Evolutionary conservation across 129 eudicot species (phyloP).

Genomic region (Escallonia rubra): DNA sequence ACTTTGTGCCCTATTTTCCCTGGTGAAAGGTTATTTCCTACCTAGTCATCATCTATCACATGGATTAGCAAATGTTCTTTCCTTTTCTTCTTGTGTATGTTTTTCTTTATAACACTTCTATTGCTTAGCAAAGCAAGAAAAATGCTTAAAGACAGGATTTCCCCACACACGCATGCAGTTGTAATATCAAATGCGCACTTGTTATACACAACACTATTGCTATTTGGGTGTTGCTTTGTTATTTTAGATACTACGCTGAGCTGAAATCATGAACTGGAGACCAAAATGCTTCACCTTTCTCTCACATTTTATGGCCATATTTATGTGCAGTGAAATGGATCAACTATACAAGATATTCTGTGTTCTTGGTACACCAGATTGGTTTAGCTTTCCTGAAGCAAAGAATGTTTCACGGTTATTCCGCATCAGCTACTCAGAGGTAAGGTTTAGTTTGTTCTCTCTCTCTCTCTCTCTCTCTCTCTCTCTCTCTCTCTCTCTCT

Average conservation of each 20-base stretch:
- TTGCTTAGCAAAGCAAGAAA: no score
- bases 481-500: not conserved
- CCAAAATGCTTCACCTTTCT: no score
- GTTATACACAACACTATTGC: not conserved
- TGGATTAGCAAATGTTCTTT: not conserved
- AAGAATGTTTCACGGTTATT: conserved; percentile 51
- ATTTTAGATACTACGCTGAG: no score
- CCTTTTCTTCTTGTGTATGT: no score
- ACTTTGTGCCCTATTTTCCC: conserved; percentile 83
- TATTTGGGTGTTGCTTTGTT: not conserved
- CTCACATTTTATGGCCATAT: no score
- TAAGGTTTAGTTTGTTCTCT: conserved; percentile 23
- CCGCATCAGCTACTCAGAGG: conserved; percentile 50
- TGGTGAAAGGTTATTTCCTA: conserved; percentile 68
- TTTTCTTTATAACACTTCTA: no score
- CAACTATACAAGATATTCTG: conserved; percentile 88
- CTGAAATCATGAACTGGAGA: no score
- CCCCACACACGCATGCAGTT: not conserved
- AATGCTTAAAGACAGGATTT: no score
- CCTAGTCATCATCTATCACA: not conserved
- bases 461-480: not conserved
- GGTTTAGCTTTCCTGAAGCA: conserved; percentile 67
- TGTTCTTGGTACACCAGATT: conserved; percentile 83
- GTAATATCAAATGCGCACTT: not conserved
- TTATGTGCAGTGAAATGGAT: conserved; percentile 77